Evolutionary conservation across 2,329 filamentous ascomycete species (phyloP), one percentile per base, ranked within the genome.

Genomic region (Fusarium sp.): DNA sequence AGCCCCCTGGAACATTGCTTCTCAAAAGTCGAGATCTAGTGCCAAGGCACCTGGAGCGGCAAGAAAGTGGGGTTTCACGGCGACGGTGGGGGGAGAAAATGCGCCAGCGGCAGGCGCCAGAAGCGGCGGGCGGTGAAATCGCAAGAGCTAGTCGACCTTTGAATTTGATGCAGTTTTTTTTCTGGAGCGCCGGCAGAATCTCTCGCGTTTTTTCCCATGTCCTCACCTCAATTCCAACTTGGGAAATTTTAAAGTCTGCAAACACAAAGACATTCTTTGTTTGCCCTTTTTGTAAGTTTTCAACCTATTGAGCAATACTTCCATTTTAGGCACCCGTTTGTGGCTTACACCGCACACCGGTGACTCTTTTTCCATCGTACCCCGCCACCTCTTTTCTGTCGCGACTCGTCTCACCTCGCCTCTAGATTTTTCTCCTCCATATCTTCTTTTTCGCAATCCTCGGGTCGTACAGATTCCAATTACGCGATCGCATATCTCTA

Each of bases 41-140:
- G 64, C 66, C 43, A 66, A 27, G 35, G 37, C 41, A 45, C n/a
- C 39, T 61, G 37, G 58, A 65, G 56, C 69, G 58, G 50, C 35
- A 75, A 50, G 69, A 60, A 70, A 75, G 72, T 75, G 72, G 72
- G 72, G 72, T 67, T 45, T 18, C 37, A 48, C 43, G 66, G 65
- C 65, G 70, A 60, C n/a, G 37, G 72, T 73, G 72, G 72, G 72
- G 68, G 72, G 18, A 4, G n/a, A 37, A 37, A 24, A 52, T 52
- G 45, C 35, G 27, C 61, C 48, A 67, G 63, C 59, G 59, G 54
- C 66, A 74, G n/a, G 67, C 58, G 67, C 75, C 73, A 71, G 61
- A 78, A 74, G 64, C 68, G 74, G 77, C 50, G 77, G 76, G 77
- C 77, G 77, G 77, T 79, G 77, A 79, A 79, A 78, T 79, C 77